Conservation (phyloP, 2,329 filamentous ascomycete species). For the Paecilomyces sp. region DNA sequence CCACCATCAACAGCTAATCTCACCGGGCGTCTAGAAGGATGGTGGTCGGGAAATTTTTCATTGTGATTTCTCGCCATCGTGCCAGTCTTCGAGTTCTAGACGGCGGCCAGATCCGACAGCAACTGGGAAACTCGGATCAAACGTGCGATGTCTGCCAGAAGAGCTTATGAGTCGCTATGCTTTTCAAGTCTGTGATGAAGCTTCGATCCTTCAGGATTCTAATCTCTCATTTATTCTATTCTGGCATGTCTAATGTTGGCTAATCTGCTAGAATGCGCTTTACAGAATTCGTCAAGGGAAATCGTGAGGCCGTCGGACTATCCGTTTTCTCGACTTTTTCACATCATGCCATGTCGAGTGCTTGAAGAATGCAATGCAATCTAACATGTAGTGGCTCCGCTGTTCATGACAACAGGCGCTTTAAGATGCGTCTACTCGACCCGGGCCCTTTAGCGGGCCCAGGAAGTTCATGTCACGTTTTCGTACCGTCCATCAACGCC, state of each 20-base stretch:
- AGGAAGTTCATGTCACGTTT: conserved; percentile 6
- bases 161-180: background rate
- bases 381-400: background rate
- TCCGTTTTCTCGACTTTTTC: background rate
- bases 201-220: background rate
- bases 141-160: background rate
- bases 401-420: background rate
- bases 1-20: background rate
- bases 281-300: background rate
- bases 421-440: background rate
- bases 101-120: background rate
- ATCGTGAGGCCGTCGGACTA: background rate
- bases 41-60: background rate
- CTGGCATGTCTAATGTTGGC: background rate
- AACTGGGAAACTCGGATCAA: background rate
- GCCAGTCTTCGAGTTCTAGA: background rate
- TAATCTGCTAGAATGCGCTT: background rate
- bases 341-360: background rate
- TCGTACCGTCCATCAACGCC: conserved; percentile 21
- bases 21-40: background rate
- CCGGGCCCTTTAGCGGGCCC: too few species aligned
- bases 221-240: background rate
- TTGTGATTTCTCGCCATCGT: background rate
- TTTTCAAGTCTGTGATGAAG: background rate
- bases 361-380: background rate